Base-by-base conservation (phyloP, 2,329 filamentous ascomycete species). In the Chalaropsis ovoidea region DNA sequence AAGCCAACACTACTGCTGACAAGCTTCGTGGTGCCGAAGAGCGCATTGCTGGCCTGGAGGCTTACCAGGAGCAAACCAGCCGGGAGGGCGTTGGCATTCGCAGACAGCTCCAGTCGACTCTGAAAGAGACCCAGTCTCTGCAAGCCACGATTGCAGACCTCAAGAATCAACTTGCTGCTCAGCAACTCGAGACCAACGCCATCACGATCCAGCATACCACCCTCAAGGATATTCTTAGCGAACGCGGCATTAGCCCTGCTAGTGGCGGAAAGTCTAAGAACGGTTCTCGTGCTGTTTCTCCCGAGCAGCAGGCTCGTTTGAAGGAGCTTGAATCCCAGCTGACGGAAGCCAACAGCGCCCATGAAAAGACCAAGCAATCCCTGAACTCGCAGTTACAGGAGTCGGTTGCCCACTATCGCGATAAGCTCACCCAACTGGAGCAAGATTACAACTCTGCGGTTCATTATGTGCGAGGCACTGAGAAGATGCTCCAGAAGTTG, bases 401-500 rank as follows among this genome's bases (percentile, higher is more conserved):
- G 72, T 87, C 90, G n/a, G 93, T 95, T 73, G 82, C 85, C 65
- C 84, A 89, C 60, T 97, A 95, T 77, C 88, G 92, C 68, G 92
- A 96, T 74, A 96, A 96, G 75, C 81, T 99, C 63, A 84, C 90
- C 67, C 92, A 96, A 73, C 84, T 99, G 41, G 92, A 97, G 76
- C 95, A 92, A 73, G 94, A 99, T 74, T 96, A 99, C 74, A 91
- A 96, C 75, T 96, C 94, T 52, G 93, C 94, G 17, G 92, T 97
- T 62, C 94, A 96, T 75, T 99, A 99, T 72, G 90, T 99, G 70
- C 95, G 96, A 76, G 94, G 94, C 67, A 97, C 94, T 1, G 94
- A 99, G 76, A 97, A 96, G 82, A 96, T 99, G 91, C 83, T 99
- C 61, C 92, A 94, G 76, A 93, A 95, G 75, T 93, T 99, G 81